These are phyloP conservation scores for Cyberlindnera euphorbiiphila DNA, from an alignment of 805 yeast genomes.

Conservation along the genomic window DNA sequence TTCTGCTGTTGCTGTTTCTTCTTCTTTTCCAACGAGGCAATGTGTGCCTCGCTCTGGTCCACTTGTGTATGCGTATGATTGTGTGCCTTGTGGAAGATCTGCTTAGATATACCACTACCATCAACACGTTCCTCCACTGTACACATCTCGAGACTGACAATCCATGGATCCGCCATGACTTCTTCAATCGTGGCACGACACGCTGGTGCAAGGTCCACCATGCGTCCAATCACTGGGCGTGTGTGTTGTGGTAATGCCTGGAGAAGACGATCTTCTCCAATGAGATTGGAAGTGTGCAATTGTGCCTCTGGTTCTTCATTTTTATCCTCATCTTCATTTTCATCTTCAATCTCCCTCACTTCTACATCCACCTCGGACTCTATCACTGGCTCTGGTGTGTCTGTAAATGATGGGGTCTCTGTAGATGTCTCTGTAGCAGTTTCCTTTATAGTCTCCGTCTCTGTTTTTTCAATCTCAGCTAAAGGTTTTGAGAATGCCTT, in stretches of 20 bases:
- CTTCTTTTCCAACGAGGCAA: slow-evolving; percentile 85
- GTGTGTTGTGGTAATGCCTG: slow-evolving; percentile 69
- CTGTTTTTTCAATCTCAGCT: slow-evolving; percentile 17
- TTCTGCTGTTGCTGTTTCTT: slow-evolving; percentile 47
- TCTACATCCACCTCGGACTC: no score
- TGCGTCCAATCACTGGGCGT: slow-evolving; percentile 61
- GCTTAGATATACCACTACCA: slow-evolving; percentile 32
- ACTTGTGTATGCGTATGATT: slow-evolving; percentile 85
- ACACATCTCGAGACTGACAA: slow-evolving; percentile 64
- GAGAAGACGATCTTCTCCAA: slow-evolving; percentile 69
- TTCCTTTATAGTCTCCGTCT: neutral
- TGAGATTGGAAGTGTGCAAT: slow-evolving; percentile 58
- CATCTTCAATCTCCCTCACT: slow-evolving; percentile 2
- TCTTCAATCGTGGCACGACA: slow-evolving; percentile 80
- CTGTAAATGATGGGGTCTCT: slow-evolving; percentile 1
- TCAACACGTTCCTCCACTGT: slow-evolving; percentile 45
- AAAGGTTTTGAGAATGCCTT: slow-evolving; percentile 28
- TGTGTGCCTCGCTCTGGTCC: slow-evolving; percentile 92
- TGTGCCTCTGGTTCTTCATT: slow-evolving; percentile 22
- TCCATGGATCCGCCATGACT: slow-evolving; percentile 70
- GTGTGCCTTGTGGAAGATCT: slow-evolving; percentile 39
- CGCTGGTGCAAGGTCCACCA: slow-evolving; percentile 85
- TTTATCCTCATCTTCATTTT: slow-evolving; percentile 9
- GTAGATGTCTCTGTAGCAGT: neutral
- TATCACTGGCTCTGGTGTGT: neutral